These are phyloP conservation scores for Cladophialophora yegresii DNA, from an alignment of 2,329 filamentous ascomycete species.

Conservation along the genomic window DNA sequence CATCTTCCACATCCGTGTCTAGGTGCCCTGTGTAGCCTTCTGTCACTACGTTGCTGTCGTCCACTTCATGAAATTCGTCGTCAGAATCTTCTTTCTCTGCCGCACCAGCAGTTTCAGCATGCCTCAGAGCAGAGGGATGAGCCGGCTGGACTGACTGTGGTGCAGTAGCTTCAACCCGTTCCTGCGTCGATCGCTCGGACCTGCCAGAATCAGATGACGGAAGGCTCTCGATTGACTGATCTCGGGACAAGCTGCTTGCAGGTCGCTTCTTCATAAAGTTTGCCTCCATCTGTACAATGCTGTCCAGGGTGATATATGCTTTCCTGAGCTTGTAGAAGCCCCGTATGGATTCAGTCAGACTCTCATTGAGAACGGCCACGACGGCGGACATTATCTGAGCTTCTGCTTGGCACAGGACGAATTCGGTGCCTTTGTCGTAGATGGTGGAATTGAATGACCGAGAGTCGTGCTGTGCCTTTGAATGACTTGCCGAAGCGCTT, in stretches of 20 bases:
- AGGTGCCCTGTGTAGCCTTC: slow-evolving; percentile 52
- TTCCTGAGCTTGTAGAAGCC: slow-evolving; percentile 92
- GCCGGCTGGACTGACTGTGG: slow-evolving; percentile 29
- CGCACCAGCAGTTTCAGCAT: slow-evolving; percentile 20
- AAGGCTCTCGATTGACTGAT: slow-evolving; percentile 32
- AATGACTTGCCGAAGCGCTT: slow-evolving; percentile 72
- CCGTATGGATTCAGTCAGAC: slow-evolving; percentile 83
- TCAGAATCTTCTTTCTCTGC: slow-evolving; percentile 43
- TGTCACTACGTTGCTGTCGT: slow-evolving; percentile 52
- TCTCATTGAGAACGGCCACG: slow-evolving; percentile 87
- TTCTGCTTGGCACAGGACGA: slow-evolving; percentile 78
- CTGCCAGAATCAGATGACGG: slow-evolving; percentile 19
- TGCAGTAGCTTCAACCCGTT: slow-evolving; percentile 38
- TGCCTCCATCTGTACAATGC: slow-evolving; percentile 73
- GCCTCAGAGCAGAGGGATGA: slow-evolving; percentile 30
- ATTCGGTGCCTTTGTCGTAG: slow-evolving; percentile 84
- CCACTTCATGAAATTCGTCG: slow-evolving; percentile 60
- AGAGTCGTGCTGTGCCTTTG: slow-evolving; percentile 68
- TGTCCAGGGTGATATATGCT: slow-evolving; percentile 79
- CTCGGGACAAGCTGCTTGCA: slow-evolving; percentile 23
- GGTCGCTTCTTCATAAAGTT: slow-evolving; percentile 50
- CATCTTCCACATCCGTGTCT: slow-evolving; percentile 40
- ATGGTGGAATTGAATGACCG: slow-evolving; percentile 61
- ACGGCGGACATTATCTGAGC: slow-evolving; percentile 87
- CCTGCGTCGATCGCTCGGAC: slow-evolving; percentile 14